These are phyloP conservation scores for Mycena sanguinolenta DNA, from an alignment of 768 basidiomycete genomes.

Conservation along the genomic window DNA sequence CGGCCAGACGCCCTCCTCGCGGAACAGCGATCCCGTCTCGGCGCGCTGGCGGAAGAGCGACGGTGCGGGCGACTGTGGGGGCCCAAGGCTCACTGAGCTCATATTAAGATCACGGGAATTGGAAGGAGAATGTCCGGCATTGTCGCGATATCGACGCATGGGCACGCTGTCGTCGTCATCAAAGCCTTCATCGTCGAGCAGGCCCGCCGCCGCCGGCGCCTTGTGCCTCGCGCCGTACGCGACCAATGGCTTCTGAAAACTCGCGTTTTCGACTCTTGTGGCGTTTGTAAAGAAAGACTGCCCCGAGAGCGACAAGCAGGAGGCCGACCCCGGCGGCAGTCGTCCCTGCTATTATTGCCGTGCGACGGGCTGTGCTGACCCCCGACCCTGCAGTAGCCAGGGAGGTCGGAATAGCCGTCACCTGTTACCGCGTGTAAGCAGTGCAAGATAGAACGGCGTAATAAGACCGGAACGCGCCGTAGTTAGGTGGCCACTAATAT, in stretches of 20 bases:
- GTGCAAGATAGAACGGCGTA: neutral
- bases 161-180: constrained; percentile 49
- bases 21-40: constrained; percentile 61
- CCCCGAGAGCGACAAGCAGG: constrained; percentile 50
- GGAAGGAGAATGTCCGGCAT: constrained; percentile 14
- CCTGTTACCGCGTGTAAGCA: constrained; percentile 18
- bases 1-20: constrained; percentile 60
- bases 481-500: constrained; percentile 21
- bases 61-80: constrained; percentile 47
- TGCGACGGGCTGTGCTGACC: constrained; percentile 42
- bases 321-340: constrained; percentile 54
- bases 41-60: constrained; percentile 56
- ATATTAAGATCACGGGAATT: constrained; percentile 9
- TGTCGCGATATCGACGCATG: constrained; percentile 39
- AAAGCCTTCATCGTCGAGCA: constrained; percentile 53
- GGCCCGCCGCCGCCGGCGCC: constrained; percentile 42
- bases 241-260: constrained; percentile 45
- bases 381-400: constrained; percentile 42
- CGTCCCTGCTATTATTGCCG: constrained; percentile 57
- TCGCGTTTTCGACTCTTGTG: constrained; percentile 51
- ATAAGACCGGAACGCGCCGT: constrained; percentile 29
- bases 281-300: constrained; percentile 53
- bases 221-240: constrained; percentile 37
- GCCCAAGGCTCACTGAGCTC: constrained; percentile 32
- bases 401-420: constrained; percentile 46